phyloP scores from a whole-genome alignment of 805 yeast species.

The Spathaspora boniae region DNA sequence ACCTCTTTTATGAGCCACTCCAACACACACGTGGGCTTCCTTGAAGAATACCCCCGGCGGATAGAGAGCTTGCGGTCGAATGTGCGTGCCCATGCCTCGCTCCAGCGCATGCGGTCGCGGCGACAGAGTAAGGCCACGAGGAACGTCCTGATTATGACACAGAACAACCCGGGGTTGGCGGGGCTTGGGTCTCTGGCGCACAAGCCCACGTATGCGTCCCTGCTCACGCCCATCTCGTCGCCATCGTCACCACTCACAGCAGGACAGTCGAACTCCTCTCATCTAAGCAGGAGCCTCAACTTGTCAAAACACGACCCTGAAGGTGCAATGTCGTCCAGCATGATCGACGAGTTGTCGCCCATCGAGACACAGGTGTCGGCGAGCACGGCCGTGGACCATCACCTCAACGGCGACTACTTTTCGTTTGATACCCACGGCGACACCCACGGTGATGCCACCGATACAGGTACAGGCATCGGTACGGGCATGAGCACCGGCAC shows the following conservation, averaged over 20 bases:
- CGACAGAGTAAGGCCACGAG: conserved; percentile 46
- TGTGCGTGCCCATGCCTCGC: conserved; percentile 64
- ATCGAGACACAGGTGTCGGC: conserved; percentile 7
- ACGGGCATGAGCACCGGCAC: too few relatives aligned
- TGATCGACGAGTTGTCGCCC: conserved; percentile 7
- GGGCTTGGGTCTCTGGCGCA: conserved; percentile 17
- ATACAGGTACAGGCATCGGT: too few relatives aligned
- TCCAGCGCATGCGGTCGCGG: conserved; percentile 57
- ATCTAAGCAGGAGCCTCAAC: conserved; percentile 3
- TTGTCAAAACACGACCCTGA: background rate
- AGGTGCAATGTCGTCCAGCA: conserved; percentile 2
- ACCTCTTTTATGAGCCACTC: background rate
- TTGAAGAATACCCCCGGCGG: conserved; percentile 16
- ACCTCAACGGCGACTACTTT: background rate
- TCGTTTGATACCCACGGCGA: too few relatives aligned
- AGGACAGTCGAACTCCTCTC: conserved; percentile 5
- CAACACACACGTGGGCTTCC: conserved; percentile 2
- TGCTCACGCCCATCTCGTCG: conserved; percentile 3
- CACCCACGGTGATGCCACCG: too few relatives aligned
- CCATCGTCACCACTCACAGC: conserved; percentile 14
- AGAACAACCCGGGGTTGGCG: conserved; percentile 14
- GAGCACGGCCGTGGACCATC: conserved; percentile 1
- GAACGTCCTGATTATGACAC: conserved; percentile 21
- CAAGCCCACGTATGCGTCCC: background rate
- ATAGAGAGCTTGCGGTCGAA: conserved; percentile 39